These are phyloP conservation scores for Chrysanthemum seticuspe DNA, from an alignment of 129 eudicot species.

Conservation along the genomic window DNA sequence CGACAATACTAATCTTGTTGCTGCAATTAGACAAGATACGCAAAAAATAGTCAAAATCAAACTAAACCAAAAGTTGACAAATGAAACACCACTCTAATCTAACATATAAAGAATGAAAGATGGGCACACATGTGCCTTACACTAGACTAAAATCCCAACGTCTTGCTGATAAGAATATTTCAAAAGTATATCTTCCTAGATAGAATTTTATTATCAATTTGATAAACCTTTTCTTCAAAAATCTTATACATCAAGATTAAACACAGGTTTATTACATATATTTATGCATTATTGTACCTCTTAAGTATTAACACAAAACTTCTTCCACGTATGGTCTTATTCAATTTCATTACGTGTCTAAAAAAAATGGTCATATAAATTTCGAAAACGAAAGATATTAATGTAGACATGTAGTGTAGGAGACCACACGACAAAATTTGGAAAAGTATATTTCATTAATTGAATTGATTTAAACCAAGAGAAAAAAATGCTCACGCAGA, in stretches of 20 bases:
- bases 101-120: too few species aligned
- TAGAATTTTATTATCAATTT: too few species aligned
- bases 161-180: too few species aligned
- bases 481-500: conserved; percentile 29
- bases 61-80: background rate
- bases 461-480: conserved; percentile 20
- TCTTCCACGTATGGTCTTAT: background rate
- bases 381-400: conserved; percentile 27
- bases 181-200: too few species aligned
- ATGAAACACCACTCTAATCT: too few species aligned
- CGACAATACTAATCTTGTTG: conserved; percentile 75
- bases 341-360: background rate
- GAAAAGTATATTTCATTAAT: conserved; percentile 15
- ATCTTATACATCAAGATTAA: background rate
- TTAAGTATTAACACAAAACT: background rate
- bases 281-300: background rate
- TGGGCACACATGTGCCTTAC: too few species aligned
- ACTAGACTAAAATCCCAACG: too few species aligned
- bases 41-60: background rate
- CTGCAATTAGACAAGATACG: conserved; percentile 36
- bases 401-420: conserved; percentile 1
- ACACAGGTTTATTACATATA: background rate
- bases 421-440: conserved; percentile 24
- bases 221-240: too few species aligned
- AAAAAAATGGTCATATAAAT: background rate